Percentiles rank a stretch among this genome's conserved stretches.
These are phyloP conservation scores for Acacia crassicarpa DNA, from an alignment of 306 rosid genomes.

Conservation along the genomic window DNA sequence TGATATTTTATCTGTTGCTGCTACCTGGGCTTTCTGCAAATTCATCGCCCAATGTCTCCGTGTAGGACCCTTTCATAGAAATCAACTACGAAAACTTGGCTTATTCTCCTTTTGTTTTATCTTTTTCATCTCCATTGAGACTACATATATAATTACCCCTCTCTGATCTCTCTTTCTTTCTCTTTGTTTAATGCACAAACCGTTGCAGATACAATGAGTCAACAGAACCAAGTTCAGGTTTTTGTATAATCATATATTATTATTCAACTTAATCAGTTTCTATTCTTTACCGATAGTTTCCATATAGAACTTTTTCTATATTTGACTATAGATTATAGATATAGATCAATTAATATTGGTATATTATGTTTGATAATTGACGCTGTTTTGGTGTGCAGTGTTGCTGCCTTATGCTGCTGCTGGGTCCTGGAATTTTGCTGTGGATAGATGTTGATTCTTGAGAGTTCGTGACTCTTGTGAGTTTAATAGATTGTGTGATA, in stretches of 20 bases:
- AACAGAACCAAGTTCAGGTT: background rate
- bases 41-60: no score
- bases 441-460: no score
- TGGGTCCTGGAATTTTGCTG: background rate
- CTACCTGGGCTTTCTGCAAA: background rate
- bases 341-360: background rate
- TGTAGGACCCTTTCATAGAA: no score
- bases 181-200: background rate
- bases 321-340: no score
- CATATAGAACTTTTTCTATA: no score
- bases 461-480: no score
- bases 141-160: background rate
- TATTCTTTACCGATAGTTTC: no score
- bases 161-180: background rate
- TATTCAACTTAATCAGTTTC: no score
- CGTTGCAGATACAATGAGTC: background rate
- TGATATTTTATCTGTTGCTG: background rate
- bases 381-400: background rate
- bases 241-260: background rate
- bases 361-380: background rate
- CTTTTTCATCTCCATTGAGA: background rate
- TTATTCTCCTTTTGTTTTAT: background rate
- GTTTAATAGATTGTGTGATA: no score
- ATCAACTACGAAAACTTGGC: background rate
- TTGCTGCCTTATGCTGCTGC: conserved; percentile 18